A percentile compares a stretch with the other conserved stretches of the same genome.
Conservation (phyloP, 2,329 filamentous ascomycete genomes). For the Penicillium frequentans region DNA sequence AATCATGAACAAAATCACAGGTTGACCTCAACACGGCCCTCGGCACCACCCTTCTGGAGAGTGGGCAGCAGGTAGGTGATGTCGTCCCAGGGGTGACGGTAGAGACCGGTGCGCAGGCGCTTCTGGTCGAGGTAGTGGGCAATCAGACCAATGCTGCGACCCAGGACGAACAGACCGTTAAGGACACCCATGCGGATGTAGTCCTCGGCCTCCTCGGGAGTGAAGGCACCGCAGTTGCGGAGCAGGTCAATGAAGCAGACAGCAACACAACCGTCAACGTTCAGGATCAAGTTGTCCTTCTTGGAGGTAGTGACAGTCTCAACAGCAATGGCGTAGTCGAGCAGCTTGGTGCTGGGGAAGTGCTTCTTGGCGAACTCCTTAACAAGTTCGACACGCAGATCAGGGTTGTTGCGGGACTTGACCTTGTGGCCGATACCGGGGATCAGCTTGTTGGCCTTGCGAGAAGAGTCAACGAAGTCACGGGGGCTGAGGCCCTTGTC, state of each 20-base stretch:
- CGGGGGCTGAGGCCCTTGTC: constrained; percentile 97
- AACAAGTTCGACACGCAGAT: constrained; percentile 98
- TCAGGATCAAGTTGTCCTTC: constrained; percentile 99
- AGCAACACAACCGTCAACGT: constrained; percentile 96
- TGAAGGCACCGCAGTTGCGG: constrained; percentile 97
- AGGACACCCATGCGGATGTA: constrained; percentile 99
- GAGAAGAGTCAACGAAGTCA: constrained; percentile 98
- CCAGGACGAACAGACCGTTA: constrained; percentile 98
- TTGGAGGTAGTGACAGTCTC: constrained; percentile 98
- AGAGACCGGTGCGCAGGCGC: constrained; percentile 95
- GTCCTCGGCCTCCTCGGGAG: constrained; percentile 92
- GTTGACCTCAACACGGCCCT: constrained; percentile 88
- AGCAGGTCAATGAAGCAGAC: constrained; percentile 98
- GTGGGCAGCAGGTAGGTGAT: constrained; percentile 92
- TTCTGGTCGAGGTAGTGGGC: constrained; percentile 99
- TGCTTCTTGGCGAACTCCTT: constrained; percentile 98
- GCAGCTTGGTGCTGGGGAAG: constrained; percentile 96
- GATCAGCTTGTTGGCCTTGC: constrained; percentile 99
- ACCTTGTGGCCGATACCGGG: constrained; percentile 98
- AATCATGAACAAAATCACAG: constrained; percentile 53
- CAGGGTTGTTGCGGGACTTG: constrained; percentile 99
- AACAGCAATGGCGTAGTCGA: constrained; percentile 97
- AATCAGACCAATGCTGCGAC: constrained; percentile 97
- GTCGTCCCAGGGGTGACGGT: constrained; percentile 99
- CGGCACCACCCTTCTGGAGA: constrained; percentile 69